Conservation (phyloP, 2,329 filamentous ascomycete species). For the Cladobotryum protrusum region DNA sequence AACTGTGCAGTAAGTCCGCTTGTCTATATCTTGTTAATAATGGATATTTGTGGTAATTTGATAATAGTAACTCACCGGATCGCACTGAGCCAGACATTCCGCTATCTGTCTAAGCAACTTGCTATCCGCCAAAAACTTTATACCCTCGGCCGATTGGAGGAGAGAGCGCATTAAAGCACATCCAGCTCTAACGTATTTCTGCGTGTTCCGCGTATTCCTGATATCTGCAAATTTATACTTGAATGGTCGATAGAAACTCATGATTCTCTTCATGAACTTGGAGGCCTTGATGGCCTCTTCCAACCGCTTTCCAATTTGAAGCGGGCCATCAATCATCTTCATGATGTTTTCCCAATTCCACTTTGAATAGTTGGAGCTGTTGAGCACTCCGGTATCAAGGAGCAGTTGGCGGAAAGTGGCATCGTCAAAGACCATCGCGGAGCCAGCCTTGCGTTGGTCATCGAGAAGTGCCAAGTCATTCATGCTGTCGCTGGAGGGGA, state of each 20-base stretch:
- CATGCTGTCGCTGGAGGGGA: conserved; percentile 39
- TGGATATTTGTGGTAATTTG: too few species aligned
- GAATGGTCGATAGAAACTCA: conserved; percentile 94
- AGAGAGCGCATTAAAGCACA: conserved; percentile 84
- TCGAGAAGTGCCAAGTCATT: conserved; percentile 47
- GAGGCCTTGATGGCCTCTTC: conserved; percentile 92
- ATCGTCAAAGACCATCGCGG: conserved; percentile 48
- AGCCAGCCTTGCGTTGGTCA: conserved; percentile 48
- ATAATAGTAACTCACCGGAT: conserved; percentile 55
- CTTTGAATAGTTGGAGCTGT: conserved; percentile 84
- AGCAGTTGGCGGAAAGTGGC: conserved; percentile 58
- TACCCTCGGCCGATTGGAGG: conserved; percentile 77
- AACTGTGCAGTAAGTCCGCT: conserved; percentile 72
- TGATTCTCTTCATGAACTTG: conserved; percentile 90
- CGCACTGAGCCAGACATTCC: conserved; percentile 91
- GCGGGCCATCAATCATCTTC: conserved; percentile 83
- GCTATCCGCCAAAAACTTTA: conserved; percentile 80
- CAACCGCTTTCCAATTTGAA: conserved; percentile 83
- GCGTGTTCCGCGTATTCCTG: conserved; percentile 84
- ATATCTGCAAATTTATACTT: conserved; percentile 92
- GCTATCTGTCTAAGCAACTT: conserved; percentile 91
- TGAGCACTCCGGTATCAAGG: conserved; percentile 78
- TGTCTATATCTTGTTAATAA: conserved; percentile 35
- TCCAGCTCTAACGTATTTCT: conserved; percentile 86
- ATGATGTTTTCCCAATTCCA: conserved; percentile 97